A percentile compares a stretch with the other conserved stretches of the same genome.
These are phyloP conservation scores for Ramaria rubella DNA, from an alignment of 768 basidiomycete genomes.

Conservation along the genomic window DNA sequence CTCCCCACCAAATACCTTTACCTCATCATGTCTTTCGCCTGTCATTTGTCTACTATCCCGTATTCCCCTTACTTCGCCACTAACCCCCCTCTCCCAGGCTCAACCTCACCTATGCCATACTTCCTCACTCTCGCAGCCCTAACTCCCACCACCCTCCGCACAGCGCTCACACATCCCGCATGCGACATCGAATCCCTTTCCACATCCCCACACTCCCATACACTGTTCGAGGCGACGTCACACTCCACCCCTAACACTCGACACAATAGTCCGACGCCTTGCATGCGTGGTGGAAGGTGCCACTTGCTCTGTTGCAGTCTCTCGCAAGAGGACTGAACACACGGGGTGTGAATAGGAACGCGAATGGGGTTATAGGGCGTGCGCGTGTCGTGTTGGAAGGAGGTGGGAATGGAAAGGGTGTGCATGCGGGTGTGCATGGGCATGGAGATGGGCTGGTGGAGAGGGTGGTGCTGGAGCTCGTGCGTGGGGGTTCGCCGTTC, in stretches of 20 bases:
- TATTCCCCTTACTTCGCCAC: slow-evolving; percentile 18
- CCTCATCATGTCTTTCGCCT: slow-evolving; percentile 47
- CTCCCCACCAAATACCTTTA: slow-evolving; percentile 36
- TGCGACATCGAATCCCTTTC: slow-evolving; percentile 57
- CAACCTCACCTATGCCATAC: not conserved
- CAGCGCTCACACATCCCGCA: slow-evolving; percentile 68
- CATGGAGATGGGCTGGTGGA: too few species aligned
- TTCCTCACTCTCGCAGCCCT: slow-evolving; percentile 21
- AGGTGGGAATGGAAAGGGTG: not conserved
- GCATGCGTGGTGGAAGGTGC: slow-evolving; percentile 86
- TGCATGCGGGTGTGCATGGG: too few species aligned
- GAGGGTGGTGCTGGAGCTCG: slow-evolving; percentile 63
- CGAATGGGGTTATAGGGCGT: slow-evolving; percentile 40
- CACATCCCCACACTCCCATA: too few species aligned
- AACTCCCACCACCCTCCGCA: slow-evolving; percentile 24
- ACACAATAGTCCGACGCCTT: slow-evolving; percentile 94
- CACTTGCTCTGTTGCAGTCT: slow-evolving; percentile 84
- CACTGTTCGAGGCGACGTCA: slow-evolving; percentile 65
- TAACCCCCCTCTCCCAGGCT: too few species aligned
- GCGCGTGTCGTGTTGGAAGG: slow-evolving; percentile 51
- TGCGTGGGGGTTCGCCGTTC: slow-evolving; percentile 87
- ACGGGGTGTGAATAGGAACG: not conserved
- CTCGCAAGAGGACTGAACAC: slow-evolving; percentile 60
- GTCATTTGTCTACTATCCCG: slow-evolving; percentile 44
- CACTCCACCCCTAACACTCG: slow-evolving; percentile 89